phyloP scores from a whole-genome alignment of 2,329 filamentous ascomycete species.

The Diaporthe humulicola region DNA sequence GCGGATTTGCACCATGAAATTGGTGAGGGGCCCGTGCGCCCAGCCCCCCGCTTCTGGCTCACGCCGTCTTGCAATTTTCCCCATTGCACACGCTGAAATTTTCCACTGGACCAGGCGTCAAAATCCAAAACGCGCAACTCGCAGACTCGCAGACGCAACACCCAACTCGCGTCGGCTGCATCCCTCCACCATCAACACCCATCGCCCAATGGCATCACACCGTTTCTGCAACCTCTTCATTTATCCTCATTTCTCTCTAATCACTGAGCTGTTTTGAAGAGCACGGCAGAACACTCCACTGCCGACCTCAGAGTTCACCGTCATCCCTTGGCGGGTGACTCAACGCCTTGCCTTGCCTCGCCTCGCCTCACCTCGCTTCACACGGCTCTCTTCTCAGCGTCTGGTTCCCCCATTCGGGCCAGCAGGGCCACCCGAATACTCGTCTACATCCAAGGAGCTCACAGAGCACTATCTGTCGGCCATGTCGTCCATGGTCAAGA shows the following conservation, averaged over 20 bases:
- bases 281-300: neutral
- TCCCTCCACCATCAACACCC: conserved; percentile 25
- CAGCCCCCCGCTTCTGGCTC: conserved; percentile 12
- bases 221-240: conserved; percentile 16
- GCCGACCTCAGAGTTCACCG: neutral
- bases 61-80: conserved; percentile 15
- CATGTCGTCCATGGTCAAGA: conserved; percentile 64
- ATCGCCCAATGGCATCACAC: conserved; percentile 38
- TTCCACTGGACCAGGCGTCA: conserved; percentile 38
- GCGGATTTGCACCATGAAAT: neutral
- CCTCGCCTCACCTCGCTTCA: neutral
- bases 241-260: neutral
- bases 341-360: neutral
- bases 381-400: neutral
- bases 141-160: conserved; percentile 1
- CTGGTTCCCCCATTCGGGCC: neutral
- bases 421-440: neutral
- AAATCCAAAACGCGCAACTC: conserved; percentile 8
- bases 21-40: neutral
- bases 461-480: conserved; percentile 22
- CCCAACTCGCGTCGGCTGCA: conserved; percentile 26
- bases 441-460: neutral
- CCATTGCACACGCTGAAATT: conserved; percentile 34
- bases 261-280: neutral
- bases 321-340: conserved; percentile 7